Evolutionary conservation across 2,329 filamentous ascomycete species (phyloP).

Genomic region (Cryphonectria naterciae): DNA sequence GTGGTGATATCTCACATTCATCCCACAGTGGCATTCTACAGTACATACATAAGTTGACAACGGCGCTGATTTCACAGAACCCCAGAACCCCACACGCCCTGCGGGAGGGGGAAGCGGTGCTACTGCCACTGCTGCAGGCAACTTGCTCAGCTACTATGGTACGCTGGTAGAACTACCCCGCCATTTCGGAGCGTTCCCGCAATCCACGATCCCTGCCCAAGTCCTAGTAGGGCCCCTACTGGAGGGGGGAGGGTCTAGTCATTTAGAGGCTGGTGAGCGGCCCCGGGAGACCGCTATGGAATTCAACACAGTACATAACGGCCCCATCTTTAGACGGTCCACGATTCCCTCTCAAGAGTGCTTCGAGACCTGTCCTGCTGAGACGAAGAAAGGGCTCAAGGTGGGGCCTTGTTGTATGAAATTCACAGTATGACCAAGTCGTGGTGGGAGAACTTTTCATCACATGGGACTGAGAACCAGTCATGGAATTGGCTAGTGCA

Average conservation of each 20-base stretch:
- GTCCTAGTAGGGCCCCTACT: not conserved
- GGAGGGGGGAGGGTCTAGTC: not conserved
- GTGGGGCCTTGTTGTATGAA: not conserved
- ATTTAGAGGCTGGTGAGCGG: not conserved
- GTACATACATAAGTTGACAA: not conserved
- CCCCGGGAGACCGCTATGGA: not conserved
- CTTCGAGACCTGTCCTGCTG: not conserved
- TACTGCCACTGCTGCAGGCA: not conserved
- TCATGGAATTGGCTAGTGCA: not conserved
- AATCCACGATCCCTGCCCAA: slow-evolving; percentile 7
- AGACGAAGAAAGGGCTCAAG: not conserved
- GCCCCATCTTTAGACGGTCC: not conserved
- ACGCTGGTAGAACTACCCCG: slow-evolving; percentile 1
- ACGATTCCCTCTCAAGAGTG: not conserved
- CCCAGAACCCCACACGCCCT: not conserved
- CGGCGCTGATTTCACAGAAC: not conserved
- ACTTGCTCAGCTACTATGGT: not conserved
- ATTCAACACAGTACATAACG: not conserved
- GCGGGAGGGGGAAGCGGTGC: not conserved
- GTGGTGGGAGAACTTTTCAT: not conserved
- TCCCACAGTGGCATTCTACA: not conserved
- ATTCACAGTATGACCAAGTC: not conserved
- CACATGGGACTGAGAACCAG: not conserved
- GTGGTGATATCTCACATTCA: not conserved
- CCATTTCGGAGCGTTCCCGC: slow-evolving; percentile 14